Percentiles rank a stretch among this genome's conserved stretches.
These are phyloP conservation scores for Silene noctiflora DNA, from an alignment of 179 eudicot species.

Conservation along the genomic window DNA sequence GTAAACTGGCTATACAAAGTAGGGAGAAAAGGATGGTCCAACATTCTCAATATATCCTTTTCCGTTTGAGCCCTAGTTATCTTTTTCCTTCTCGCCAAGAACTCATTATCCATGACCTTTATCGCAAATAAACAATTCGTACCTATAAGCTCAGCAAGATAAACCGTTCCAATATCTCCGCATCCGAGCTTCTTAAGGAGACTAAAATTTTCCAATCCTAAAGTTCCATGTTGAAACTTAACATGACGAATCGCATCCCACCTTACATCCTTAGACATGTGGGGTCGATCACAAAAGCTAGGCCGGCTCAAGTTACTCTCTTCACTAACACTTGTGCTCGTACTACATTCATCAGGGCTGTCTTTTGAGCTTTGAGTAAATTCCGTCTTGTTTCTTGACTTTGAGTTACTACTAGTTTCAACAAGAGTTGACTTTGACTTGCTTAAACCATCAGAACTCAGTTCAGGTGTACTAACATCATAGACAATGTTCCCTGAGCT, in stretches of 20 bases:
- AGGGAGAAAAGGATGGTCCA: slow-evolving; percentile 56
- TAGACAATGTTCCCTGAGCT: slow-evolving; percentile 34
- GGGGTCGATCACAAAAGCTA: slow-evolving; percentile 52
- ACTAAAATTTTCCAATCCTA: slow-evolving; percentile 43
- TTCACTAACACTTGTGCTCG: slow-evolving; percentile 45
- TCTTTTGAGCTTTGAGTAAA: slow-evolving; percentile 42
- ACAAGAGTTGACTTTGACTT: slow-evolving; percentile 22
- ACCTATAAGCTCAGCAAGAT: slow-evolving; percentile 48
- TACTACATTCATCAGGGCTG: slow-evolving; percentile 47
- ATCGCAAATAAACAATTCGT: slow-evolving; percentile 46
- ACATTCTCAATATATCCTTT: slow-evolving; percentile 48
- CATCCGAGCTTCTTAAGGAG: slow-evolving; percentile 55
- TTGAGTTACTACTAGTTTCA: slow-evolving; percentile 31
- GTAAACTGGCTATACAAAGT: slow-evolving; percentile 48
- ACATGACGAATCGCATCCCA: slow-evolving; percentile 46
- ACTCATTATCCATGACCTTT: slow-evolving; percentile 54
- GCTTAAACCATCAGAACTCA: slow-evolving; percentile 23
- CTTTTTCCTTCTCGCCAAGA: slow-evolving; percentile 48
- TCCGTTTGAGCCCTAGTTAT: slow-evolving; percentile 48
- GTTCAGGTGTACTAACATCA: slow-evolving; percentile 32
- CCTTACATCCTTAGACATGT: slow-evolving; percentile 51
- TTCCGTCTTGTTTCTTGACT: slow-evolving; percentile 36
- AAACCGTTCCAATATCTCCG: slow-evolving; percentile 55
- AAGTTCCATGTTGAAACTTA: slow-evolving; percentile 34
- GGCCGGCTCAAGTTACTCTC: slow-evolving; percentile 44